Base-by-base conservation (phyloP, 1,284 basidiomycete species). In the Grifola frondosa region DNA sequence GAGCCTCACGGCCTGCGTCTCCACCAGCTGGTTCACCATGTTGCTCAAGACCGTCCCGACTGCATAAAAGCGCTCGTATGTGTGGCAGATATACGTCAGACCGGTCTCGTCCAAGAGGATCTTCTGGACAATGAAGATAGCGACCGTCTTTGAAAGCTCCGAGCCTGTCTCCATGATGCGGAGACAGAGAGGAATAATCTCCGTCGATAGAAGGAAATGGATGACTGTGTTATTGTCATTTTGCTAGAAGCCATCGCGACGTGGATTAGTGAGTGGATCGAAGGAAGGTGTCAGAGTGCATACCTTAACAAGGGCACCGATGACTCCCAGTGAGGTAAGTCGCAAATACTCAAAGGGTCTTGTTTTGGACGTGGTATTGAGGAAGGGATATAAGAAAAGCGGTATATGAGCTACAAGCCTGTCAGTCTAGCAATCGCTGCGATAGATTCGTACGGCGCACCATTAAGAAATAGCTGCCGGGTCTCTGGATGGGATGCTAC, bases 91-190 rank as follows among this genome's bases (percentile, higher is more conserved):
- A 67, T 99, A 99, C 21, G 93, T 95, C 48, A 99, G 70, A 10
- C 97, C 96, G 9, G 96, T 94, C 68, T 99, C 97, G 64, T 99
- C 97, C 41, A 99, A 78, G 16, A 99, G 76, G 56, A 99, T 99
- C 75, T 99, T 99, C 68, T 99, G 97, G 3, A 99, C 97, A 61
- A 99, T 99, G 69, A 99, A 99, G 62, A 99, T 99, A 35, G 97
- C 97, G 33, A 99, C 97, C 1, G 97, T 99, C 71, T 99, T 99
- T 52, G 88, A 93, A n/a, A 99, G 80, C 60, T 99, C 97, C 6
- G 94, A 97, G 34, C 97, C 97, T 1, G 97, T 99, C 70, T 99
- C 97, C 97, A 99, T 99, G 69, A 99, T 99, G 40, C 97, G 88
- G 38, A 99, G 80, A 64, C 97, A 99, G 46, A 99, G 86, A 19